Evolutionary conservation across 345 rosid genomes (phyloP).

Genomic region (Raphanus sativus): DNA sequence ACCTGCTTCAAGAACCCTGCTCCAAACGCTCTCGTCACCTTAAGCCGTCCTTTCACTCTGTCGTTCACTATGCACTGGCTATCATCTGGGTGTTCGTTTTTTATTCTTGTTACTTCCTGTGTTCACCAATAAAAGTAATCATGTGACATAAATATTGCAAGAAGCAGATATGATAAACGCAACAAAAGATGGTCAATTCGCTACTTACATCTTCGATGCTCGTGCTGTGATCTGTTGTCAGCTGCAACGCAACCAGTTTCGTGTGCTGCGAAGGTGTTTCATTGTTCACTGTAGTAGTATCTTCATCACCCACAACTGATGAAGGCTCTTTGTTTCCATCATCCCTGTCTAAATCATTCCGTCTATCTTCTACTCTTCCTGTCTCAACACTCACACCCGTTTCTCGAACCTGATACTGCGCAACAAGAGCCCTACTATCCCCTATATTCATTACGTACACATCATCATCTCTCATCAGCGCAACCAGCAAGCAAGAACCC

Average conservation of each 20-base stretch:
- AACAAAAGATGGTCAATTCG: too few relatives aligned
- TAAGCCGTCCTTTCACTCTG: constrained; percentile 92
- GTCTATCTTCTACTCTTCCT: constrained; percentile 31
- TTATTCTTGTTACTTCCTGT: constrained; percentile 92
- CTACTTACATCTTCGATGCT: constrained; percentile 86
- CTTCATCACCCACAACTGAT: constrained; percentile 28
- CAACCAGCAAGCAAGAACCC: constrained; percentile 96
- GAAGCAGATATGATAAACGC: neutral
- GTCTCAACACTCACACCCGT: constrained; percentile 42
- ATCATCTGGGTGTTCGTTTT: constrained; percentile 94
- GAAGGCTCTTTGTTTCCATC: constrained; percentile 49
- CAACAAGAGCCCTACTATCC: constrained; percentile 95
- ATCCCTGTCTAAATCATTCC: constrained; percentile 44
- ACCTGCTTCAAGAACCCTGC: constrained; percentile 98
- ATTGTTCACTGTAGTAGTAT: constrained; percentile 31
- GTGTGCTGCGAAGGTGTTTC: constrained; percentile 43
- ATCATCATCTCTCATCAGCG: constrained; percentile 92
- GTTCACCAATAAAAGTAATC: constrained; percentile 23
- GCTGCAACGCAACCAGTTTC: constrained; percentile 78
- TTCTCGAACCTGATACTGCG: constrained; percentile 52
- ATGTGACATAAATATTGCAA: neutral
- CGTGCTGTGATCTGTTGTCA: constrained; percentile 93
- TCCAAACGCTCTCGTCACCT: constrained; percentile 97
- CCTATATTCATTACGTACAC: constrained; percentile 97
- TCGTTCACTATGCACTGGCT: constrained; percentile 81